These are phyloP conservation scores for Lepiota venenata DNA, from an alignment of 768 basidiomycete genomes.

Conservation along the genomic window DNA sequence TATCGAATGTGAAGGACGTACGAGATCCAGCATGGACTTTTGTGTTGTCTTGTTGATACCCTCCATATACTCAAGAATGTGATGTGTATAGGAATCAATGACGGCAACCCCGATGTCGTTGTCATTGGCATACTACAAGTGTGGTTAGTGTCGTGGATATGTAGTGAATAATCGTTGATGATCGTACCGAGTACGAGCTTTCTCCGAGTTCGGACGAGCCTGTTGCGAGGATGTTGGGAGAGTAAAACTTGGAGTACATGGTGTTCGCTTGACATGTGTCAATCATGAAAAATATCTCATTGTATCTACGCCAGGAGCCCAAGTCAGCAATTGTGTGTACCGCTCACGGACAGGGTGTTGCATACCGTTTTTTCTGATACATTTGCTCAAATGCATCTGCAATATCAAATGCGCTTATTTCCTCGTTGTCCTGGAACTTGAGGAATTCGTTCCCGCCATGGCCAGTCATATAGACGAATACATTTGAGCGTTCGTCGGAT, in stretches of 20 bases:
- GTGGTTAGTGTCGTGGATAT: background rate
- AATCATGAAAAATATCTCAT: constrained; percentile 96
- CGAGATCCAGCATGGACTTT: constrained; percentile 77
- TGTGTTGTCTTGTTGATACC: constrained; percentile 88
- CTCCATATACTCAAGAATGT: constrained; percentile 88
- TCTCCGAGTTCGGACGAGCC: constrained; percentile 82
- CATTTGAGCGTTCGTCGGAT: constrained; percentile 85
- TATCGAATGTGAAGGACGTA: constrained; percentile 32
- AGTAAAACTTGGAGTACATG: constrained; percentile 91
- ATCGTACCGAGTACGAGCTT: constrained; percentile 87
- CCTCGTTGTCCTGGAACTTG: constrained; percentile 99
- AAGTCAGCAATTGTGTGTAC: background rate
- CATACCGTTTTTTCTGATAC: constrained; percentile 92
- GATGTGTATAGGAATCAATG: constrained; percentile 94
- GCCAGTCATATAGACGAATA: constrained; percentile 98
- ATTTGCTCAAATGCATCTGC: constrained; percentile 98
- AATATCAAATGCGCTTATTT: constrained; percentile 95
- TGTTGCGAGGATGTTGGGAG: constrained; percentile 90
- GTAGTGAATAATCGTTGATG: background rate
- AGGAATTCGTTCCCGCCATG: constrained; percentile 98
- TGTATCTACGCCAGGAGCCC: constrained; percentile 53
- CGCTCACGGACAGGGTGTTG: background rate
- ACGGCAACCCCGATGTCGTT: constrained; percentile 93
- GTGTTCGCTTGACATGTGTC: constrained; percentile 98
- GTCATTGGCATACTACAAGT: constrained; percentile 82